These are phyloP conservation scores for Cinchona pubescens DNA, from an alignment of 257 asterid species.

Conservation along the genomic window DNA sequence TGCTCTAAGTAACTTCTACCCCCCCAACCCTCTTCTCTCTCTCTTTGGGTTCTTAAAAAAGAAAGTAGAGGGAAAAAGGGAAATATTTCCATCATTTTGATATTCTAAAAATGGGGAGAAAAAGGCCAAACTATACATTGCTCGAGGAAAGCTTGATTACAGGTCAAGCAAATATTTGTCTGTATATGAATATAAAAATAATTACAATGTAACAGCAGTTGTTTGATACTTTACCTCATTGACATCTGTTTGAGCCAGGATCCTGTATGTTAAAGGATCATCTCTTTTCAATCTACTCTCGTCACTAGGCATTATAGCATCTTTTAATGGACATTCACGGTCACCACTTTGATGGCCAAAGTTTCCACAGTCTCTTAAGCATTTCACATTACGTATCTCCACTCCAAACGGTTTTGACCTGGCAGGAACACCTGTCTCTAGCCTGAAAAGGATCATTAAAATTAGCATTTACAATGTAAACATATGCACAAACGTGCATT, in stretches of 20 bases:
- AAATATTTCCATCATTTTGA: not conserved
- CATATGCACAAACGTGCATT: too few relatives aligned
- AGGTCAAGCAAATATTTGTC: not conserved
- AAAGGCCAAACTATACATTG: not conserved
- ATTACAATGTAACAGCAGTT: not conserved
- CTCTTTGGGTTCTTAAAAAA: not conserved
- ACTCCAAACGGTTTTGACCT: conserved; percentile 92
- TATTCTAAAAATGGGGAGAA: not conserved
- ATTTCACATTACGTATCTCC: conserved; percentile 96
- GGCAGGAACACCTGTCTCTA: conserved; percentile 88
- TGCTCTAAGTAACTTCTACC: not conserved
- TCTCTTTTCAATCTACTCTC: conserved; percentile 89
- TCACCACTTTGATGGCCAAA: conserved; percentile 99
- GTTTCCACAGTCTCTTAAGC: conserved; percentile 86
- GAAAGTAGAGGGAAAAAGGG: too few relatives aligned
- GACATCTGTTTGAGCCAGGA: conserved; percentile 74
- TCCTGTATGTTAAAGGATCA: conserved; percentile 89
- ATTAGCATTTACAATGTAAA: not conserved
- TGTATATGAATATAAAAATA: not conserved
- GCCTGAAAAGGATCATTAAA: conserved; percentile 45
- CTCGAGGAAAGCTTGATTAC: not conserved
- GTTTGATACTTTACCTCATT: conserved; percentile 52
- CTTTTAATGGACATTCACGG: conserved; percentile 95
- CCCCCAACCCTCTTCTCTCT: not conserved
- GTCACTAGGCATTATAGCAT: conserved; percentile 88